Base-by-base conservation (phyloP, 257 asterid genomes). In the Primulina huaijiensis region DNA sequence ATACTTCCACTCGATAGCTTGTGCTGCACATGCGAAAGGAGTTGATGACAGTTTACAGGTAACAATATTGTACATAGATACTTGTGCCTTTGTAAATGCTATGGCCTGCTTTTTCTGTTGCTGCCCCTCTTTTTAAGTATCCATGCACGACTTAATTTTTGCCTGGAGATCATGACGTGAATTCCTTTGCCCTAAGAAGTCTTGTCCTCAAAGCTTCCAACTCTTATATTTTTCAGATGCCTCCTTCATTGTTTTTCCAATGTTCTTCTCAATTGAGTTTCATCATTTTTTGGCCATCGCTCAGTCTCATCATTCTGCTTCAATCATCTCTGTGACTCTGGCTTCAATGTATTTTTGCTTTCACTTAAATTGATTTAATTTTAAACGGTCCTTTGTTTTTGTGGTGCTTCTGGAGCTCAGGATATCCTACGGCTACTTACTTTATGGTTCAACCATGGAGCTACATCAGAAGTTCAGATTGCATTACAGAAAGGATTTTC, bases 31-130 rank as follows among this genome's bases (percentile, higher is more conserved):
- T 84, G 81, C 95, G 8, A 94, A 94, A 78, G 99, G 99, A 68
- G 99, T 94, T 69, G 97, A 94, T 86, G 99, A 94, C 75, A 94
- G 99, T 73, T 78, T 94, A 67, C 96, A 94, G 99, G 97, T 90
- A 82, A 72, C 46, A 3, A 61, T 64, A 30, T 34, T 65, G 8
- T 31, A 65, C 61, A 53, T 52, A 38, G 52, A 64, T 46, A 55
- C 38, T 74, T 66, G 34, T 37, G 62, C 67, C 25, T 19, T 43
- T 67, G 16, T 71, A 71, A 71, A 23, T 33, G 62, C 63, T 64
- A 9, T 69, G 67, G 2, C 60, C 34, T 76, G 43, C 69, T 40
- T 62, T 67, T 61, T 56, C 73, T 37, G n/a, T 40, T 67, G 55
- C 50, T 67, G 68, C 60, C 30, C 23, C 11, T 69, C 74, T 21